phyloP scores from a whole-genome alignment of 345 rosid species.

The Corymbia maculata region DNA sequence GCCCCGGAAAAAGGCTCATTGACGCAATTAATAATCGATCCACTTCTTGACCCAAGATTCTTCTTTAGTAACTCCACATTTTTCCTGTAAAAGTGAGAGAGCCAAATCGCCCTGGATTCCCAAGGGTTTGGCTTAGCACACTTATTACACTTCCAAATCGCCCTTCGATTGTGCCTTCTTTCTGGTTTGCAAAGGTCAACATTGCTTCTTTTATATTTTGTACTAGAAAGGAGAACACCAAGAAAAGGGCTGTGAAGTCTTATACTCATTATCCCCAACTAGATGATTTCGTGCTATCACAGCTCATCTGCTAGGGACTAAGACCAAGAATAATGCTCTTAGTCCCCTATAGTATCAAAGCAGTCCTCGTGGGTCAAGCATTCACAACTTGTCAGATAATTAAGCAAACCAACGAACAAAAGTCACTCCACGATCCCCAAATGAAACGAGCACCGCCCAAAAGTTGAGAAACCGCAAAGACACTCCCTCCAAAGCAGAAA shows the following conservation, averaged over 20 bases:
- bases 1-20: not conserved
- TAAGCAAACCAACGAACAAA: not conserved
- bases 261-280: conserved; percentile 34
- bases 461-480: not conserved
- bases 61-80: conserved; percentile 56
- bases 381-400: not conserved
- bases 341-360: not conserved
- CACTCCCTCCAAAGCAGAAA: not conserved
- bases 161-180: conserved; percentile 19
- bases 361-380: not conserved
- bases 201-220: conserved; percentile 9
- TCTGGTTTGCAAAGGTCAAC: conserved; percentile 7
- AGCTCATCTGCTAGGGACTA: conserved; percentile 59
- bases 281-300: not conserved
- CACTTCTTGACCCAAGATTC: conserved; percentile 51
- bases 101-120: conserved; percentile 43
- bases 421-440: not conserved
- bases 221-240: conserved; percentile 27
- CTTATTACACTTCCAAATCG: conserved; percentile 20
- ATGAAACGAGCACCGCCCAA: accelerated
- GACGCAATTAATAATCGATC: conserved; percentile 3
- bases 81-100: conserved; percentile 60
- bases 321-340: conserved; percentile 53
- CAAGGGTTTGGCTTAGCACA: conserved; percentile 54
- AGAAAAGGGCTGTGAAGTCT: conserved; percentile 45